Percentiles rank a stretch among this genome's conserved stretches.
Conservation (phyloP, 1,139 yeast genomes). For the Blastobotrys arbuscula region DNA sequence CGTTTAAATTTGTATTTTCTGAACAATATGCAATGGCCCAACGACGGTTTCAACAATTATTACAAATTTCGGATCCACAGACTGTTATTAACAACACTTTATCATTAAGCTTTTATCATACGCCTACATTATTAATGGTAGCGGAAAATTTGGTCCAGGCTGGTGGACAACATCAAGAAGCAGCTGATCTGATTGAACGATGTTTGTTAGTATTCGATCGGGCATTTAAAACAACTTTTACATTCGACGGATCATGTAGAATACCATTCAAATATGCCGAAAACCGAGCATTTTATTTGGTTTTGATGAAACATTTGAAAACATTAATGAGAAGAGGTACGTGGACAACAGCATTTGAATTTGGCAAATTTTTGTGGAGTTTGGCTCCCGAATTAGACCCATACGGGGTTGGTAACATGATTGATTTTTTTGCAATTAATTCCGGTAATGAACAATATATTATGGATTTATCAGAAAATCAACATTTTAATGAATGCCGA, state of each 20-base stretch:
- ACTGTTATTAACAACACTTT: conserved; percentile 41
- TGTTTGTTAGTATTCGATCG: conserved; percentile 78
- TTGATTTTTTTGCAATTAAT: conserved; percentile 71
- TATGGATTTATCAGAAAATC: conserved; percentile 42
- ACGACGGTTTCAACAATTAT: conserved; percentile 34
- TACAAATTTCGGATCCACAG: conserved; percentile 41
- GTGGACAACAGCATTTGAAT: conserved; percentile 67
- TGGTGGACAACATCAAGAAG: conserved; percentile 58
- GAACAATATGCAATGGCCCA: conserved; percentile 29
- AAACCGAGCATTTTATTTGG: conserved; percentile 72
- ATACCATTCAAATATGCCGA: conserved; percentile 71
- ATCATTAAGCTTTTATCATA: conserved; percentile 62
- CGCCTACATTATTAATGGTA: conserved; percentile 72
- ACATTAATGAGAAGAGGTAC: conserved; percentile 75
- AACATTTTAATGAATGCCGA: conserved; percentile 24
- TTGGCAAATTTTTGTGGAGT: conserved; percentile 63
- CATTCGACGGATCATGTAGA: conserved; percentile 52
- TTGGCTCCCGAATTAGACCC: conserved; percentile 80
- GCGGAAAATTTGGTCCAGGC: conserved; percentile 71
- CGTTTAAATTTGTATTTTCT: conserved; percentile 38
- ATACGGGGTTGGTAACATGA: conserved; percentile 72
- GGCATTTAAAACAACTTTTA: conserved; percentile 47
- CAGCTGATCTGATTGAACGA: conserved; percentile 60
- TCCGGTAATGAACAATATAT: conserved; percentile 62
- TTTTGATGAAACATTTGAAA: conserved; percentile 65